phyloP scores from a whole-genome alignment of 1,284 basidiomycete genomes.

The Apiotrichum akiyoshidainum region DNA sequence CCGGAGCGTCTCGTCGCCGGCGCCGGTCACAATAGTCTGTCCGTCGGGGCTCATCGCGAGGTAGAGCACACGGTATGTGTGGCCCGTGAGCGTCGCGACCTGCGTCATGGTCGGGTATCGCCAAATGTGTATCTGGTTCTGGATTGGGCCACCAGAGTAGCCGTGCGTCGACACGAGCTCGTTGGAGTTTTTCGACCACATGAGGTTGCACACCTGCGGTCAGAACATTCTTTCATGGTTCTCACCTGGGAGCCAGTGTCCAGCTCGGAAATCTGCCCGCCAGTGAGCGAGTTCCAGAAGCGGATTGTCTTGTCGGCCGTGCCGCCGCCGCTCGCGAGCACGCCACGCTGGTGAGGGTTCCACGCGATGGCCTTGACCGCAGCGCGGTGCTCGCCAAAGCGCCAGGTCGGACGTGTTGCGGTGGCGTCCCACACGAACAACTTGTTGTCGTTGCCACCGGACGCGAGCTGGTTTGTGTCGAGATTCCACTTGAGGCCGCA shows the following conservation, averaged over 20 bases:
- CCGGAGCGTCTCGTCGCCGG: constrained; percentile 92
- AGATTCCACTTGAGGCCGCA: constrained; percentile 93
- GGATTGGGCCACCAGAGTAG: constrained; percentile 86
- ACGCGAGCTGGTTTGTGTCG: constrained; percentile 72
- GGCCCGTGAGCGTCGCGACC: constrained; percentile 90
- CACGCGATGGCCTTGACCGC: constrained; percentile 98
- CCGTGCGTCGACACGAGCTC: constrained; percentile 98
- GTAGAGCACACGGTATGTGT: constrained; percentile 90
- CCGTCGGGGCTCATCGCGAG: constrained; percentile 96
- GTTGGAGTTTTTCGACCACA: constrained; percentile 93
- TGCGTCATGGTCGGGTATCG: constrained; percentile 89
- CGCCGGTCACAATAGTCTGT: constrained; percentile 95
- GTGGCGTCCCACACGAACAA: constrained; percentile 88
- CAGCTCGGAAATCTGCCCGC: constrained; percentile 75
- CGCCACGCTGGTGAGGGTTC: constrained; percentile 89
- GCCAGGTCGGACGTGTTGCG: constrained; percentile 71
- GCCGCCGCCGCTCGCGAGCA: constrained; percentile 94
- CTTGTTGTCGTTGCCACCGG: constrained; percentile 98
- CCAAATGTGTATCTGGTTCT: constrained; percentile 99
- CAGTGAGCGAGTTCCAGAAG: constrained; percentile 93
- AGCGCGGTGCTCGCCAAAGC: constrained; percentile 93
- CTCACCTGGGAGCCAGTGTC: constrained; percentile 90
- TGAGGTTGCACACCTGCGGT: constrained; percentile 86
- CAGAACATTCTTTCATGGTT: constrained; percentile 1
- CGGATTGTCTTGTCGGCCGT: constrained; percentile 96